Conservation (phyloP, 1,139 yeast species). For the Lodderomyces parapsilosis region DNA sequence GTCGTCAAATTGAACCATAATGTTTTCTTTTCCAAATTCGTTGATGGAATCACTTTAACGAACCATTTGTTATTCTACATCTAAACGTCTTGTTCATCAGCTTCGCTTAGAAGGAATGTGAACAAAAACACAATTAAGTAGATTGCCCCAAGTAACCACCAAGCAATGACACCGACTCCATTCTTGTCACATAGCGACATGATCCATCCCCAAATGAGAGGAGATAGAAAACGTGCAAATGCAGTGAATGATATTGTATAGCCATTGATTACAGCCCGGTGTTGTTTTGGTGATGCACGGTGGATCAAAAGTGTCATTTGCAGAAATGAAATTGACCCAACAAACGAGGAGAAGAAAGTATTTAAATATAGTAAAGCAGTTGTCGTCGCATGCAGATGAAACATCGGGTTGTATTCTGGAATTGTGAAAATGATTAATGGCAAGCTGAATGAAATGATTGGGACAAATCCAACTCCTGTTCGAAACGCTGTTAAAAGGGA, state of each 20-base stretch:
- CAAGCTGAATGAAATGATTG: slow-evolving; percentile 45
- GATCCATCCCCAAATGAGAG: slow-evolving; percentile 55
- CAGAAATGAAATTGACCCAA: slow-evolving; percentile 44
- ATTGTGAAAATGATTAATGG: slow-evolving; percentile 52
- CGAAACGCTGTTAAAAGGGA: slow-evolving; percentile 47
- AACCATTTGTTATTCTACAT: no score
- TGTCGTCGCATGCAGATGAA: slow-evolving; percentile 21
- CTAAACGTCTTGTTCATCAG: slow-evolving; percentile 5
- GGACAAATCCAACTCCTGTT: slow-evolving; percentile 38
- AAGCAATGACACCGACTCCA: slow-evolving; percentile 47
- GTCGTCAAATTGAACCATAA: no score
- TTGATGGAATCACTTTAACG: no score
- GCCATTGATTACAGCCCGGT: slow-evolving; percentile 52
- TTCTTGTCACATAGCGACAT: slow-evolving; percentile 47
- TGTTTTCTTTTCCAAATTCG: no score
- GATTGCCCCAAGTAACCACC: slow-evolving; percentile 28
- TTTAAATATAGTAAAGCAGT: slow-evolving; percentile 21
- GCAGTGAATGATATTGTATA: slow-evolving; percentile 50
- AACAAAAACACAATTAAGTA: slow-evolving; percentile 7
- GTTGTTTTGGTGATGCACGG: slow-evolving; percentile 47
- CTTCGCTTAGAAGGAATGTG: slow-evolving; percentile 7
- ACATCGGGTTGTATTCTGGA: slow-evolving; percentile 27
- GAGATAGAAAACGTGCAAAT: slow-evolving; percentile 57
- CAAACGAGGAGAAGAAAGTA: slow-evolving; percentile 21
- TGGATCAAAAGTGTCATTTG: slow-evolving; percentile 47